These are phyloP conservation scores for Linum lewisii DNA, from an alignment of 345 rosid species.

Conservation along the genomic window DNA sequence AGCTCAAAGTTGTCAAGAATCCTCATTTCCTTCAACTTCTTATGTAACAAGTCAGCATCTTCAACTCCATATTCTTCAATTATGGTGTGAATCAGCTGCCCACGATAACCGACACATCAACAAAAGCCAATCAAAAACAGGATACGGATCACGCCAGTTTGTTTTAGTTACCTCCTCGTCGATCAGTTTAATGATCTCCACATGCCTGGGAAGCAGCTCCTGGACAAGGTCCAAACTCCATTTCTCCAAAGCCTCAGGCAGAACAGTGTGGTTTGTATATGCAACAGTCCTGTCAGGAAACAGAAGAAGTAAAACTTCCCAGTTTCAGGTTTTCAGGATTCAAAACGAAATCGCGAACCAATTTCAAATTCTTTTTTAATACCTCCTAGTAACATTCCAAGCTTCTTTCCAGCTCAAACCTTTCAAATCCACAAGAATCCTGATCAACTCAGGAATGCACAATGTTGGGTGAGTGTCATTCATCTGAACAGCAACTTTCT, in stretches of 20 bases:
- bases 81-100: slow-evolving; percentile 34
- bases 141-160: neutral
- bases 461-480: slow-evolving; percentile 50
- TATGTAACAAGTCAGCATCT: slow-evolving; percentile 29
- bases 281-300: slow-evolving; percentile 33
- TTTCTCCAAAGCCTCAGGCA: slow-evolving; percentile 50
- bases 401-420: slow-evolving; percentile 45
- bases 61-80: slow-evolving; percentile 29
- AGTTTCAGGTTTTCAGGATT: neutral
- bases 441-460: slow-evolving; percentile 42
- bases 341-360: too few species aligned
- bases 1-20: slow-evolving; percentile 39
- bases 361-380: neutral
- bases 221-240: slow-evolving; percentile 43
- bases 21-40: slow-evolving; percentile 38
- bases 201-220: slow-evolving; percentile 44
- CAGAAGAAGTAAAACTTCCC: neutral
- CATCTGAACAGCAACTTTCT: slow-evolving; percentile 46
- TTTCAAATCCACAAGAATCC: slow-evolving; percentile 38
- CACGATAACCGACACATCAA: neutral
- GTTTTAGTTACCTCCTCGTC: slow-evolving; percentile 30
- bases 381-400: slow-evolving; percentile 40
- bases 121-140: neutral
- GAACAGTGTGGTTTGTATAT: slow-evolving; percentile 43
- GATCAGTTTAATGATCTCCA: slow-evolving; percentile 37